Evolutionary conservation across 768 basidiomycete species (phyloP).

Genomic region (Termitomyces sp.): DNA sequence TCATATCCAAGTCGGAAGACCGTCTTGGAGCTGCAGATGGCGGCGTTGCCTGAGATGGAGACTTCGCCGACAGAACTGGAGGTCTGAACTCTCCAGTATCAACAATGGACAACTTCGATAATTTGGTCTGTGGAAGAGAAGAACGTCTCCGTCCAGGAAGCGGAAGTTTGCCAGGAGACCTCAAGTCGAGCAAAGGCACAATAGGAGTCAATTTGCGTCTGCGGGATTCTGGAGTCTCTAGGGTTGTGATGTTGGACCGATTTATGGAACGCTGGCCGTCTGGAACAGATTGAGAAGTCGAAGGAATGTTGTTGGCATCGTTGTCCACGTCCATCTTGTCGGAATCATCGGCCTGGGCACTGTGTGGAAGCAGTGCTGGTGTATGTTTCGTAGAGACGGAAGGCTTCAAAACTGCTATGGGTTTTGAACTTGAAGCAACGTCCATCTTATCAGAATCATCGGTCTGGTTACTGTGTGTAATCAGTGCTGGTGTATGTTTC

Average conservation of each 20-base stretch:
- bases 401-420: not conserved
- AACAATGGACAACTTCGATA: not conserved
- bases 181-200: not conserved
- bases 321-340: slow-evolving; percentile 4
- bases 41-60: not conserved
- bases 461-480: no score
- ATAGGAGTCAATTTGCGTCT: not conserved
- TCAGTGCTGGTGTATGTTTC: not conserved
- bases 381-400: not conserved
- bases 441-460: no score
- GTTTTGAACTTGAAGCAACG: not conserved
- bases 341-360: not conserved
- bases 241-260: not conserved
- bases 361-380: not conserved
- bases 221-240: not conserved
- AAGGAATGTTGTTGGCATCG: not conserved
- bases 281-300: not conserved
- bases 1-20: slow-evolving; percentile 8
- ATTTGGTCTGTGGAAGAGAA: not conserved
- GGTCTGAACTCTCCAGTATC: not conserved
- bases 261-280: not conserved
- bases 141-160: no score
- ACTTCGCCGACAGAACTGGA: not conserved
- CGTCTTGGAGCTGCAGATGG: not conserved
- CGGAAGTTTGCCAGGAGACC: not conserved